Evolutionary conservation across 2,329 filamentous ascomycete species (phyloP).

Genomic region (Botrytis aclada): DNA sequence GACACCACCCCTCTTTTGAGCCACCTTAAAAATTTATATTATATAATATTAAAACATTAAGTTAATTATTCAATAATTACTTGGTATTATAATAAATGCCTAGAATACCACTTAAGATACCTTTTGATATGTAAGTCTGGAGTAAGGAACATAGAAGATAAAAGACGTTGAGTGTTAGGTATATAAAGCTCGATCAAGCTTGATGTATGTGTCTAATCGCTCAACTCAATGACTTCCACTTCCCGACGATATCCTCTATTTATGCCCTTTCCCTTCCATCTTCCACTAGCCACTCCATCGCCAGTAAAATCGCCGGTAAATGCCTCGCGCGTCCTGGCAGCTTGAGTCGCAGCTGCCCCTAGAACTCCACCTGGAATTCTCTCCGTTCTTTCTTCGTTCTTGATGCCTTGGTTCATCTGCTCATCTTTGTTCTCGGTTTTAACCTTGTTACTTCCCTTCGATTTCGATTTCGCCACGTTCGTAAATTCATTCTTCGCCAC

Average conservation of each 20-base stretch:
- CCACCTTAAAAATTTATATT: no score
- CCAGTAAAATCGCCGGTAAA: background rate
- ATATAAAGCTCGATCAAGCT: background rate
- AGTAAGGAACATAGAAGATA: background rate
- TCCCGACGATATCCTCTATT: background rate
- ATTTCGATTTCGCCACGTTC: background rate
- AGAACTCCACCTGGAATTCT: no score
- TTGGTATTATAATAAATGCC: no score
- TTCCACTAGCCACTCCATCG: background rate
- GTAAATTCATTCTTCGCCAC: background rate
- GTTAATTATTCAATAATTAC: no score
- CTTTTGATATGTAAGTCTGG: background rate
- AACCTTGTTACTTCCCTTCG: background rate
- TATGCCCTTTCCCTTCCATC: constrained; percentile 9
- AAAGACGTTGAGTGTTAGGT: background rate
- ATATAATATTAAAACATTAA: no score
- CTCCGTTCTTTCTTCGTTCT: background rate
- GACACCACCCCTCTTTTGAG: no score
- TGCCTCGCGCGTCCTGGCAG: background rate
- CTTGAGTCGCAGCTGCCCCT: background rate
- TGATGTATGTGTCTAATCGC: background rate
- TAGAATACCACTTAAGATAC: background rate
- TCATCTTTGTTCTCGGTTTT: background rate
- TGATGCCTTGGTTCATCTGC: background rate
- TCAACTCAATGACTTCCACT: background rate